Percentiles rank a stretch among this genome's conserved stretches.
Conservation (phyloP, 192 early-diverging fungal species). For the Polychytrium aggregatum region DNA sequence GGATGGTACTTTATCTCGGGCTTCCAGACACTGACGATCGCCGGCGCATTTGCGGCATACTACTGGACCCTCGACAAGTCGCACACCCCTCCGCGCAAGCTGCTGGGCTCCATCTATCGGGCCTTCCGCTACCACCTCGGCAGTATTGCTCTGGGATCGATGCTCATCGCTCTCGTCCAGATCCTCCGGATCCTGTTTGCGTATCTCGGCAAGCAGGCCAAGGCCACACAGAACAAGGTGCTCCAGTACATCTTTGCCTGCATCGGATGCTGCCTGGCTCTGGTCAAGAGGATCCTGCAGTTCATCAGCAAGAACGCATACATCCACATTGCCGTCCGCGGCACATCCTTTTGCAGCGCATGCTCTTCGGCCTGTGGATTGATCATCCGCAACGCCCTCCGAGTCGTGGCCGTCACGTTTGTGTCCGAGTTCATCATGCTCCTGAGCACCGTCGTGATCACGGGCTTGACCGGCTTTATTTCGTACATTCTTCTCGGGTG, state of each 20-base stretch:
- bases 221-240: constrained; percentile 13
- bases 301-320: constrained; percentile 51
- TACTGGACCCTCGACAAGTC: constrained; percentile 45
- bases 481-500: neutral
- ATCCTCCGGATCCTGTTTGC: constrained; percentile 30
- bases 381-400: constrained; percentile 31
- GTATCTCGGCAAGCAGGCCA: constrained; percentile 17
- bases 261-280: constrained; percentile 29
- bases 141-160: constrained; percentile 35
- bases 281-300: constrained; percentile 31
- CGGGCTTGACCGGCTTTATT: constrained; percentile 7
- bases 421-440: constrained; percentile 30
- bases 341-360: constrained; percentile 37
- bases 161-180: constrained; percentile 40
- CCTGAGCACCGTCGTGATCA: constrained; percentile 25
- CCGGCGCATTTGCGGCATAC: constrained; percentile 38
- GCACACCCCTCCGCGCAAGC: neutral
- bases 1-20: constrained; percentile 29
- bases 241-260: constrained; percentile 23
- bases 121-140: constrained; percentile 40
- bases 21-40: constrained; percentile 32
- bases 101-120: constrained; percentile 24
- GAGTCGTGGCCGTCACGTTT: constrained; percentile 20
- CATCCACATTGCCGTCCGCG: constrained; percentile 39
- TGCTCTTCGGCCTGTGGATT: constrained; percentile 25